Evolutionary conservation across 352 stramenopile species (phyloP).

Genomic region (Phytophthora syringae): DNA sequence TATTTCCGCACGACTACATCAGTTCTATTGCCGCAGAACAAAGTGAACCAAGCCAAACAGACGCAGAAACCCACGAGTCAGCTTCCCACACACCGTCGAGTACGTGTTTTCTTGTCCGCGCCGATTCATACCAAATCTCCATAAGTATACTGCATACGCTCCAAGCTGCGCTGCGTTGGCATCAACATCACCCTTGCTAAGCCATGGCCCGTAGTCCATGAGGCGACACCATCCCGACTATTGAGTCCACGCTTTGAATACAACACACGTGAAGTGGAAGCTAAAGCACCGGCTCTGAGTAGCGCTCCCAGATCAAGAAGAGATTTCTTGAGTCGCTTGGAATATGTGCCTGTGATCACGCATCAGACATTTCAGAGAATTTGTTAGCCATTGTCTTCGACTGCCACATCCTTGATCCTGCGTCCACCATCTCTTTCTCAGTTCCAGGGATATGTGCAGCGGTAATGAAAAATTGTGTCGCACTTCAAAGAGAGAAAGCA

Average conservation of each 20-base stretch:
- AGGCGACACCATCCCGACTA: conserved; percentile 6
- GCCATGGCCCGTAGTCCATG: conserved; percentile 5
- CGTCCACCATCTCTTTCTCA: background rate
- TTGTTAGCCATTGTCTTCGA: background rate
- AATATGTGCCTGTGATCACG: conserved; percentile 5
- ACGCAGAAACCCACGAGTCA: no score
- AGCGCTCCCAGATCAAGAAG: conserved; percentile 8
- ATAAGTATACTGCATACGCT: conserved; percentile 24
- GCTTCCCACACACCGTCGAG: conserved; percentile 25
- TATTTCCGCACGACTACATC: conserved; percentile 3
- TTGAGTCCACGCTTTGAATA: conserved; percentile 1
- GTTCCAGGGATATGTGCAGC: conserved; percentile 5
- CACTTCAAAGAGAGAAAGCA: background rate
- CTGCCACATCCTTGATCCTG: conserved; percentile 5
- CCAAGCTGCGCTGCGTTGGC: conserved; percentile 11
- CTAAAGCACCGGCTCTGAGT: conserved; percentile 8
- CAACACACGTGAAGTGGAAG: background rate
- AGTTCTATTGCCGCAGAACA: no score
- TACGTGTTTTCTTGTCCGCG: conserved; percentile 16
- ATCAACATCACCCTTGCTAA: background rate
- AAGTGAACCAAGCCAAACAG: no score
- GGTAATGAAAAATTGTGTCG: conserved; percentile 5
- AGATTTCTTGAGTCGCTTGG: conserved; percentile 6
- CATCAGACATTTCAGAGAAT: conserved; percentile 3
- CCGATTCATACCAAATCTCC: conserved; percentile 21